phyloP scores from a whole-genome alignment of 495 filamentous ascomycete genomes.

The Tuber borchii region DNA sequence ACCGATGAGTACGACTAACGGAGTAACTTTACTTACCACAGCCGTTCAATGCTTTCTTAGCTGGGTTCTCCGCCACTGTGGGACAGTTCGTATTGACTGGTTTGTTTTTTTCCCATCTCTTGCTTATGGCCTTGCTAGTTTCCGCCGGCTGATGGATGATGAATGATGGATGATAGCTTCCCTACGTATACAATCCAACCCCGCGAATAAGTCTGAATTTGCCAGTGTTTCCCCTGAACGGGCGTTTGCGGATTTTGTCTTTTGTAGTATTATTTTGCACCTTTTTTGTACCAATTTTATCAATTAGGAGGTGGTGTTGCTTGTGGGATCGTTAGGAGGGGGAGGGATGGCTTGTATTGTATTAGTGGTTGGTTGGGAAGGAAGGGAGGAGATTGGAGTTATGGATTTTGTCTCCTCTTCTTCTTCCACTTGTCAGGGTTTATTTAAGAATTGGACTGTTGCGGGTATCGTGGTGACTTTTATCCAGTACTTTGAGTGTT shows the following conservation, averaged over 20 bases:
- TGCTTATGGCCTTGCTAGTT: constrained; percentile 26
- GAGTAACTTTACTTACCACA: constrained; percentile 42
- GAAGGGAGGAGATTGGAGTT: too few relatives aligned
- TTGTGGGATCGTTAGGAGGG: neutral
- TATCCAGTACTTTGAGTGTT: neutral
- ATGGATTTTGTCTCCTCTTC: too few relatives aligned
- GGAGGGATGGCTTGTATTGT: constrained; percentile 13
- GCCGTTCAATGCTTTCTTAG: constrained; percentile 98
- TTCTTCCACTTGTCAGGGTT: too few relatives aligned
- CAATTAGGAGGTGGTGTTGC: constrained; percentile 55
- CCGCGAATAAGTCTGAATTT: constrained; percentile 66
- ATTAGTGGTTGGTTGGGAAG: constrained; percentile 1
- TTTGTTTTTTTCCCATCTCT: constrained; percentile 9
- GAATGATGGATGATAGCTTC: constrained; percentile 47
- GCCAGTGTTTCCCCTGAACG: constrained; percentile 62
- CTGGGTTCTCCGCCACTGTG: constrained; percentile 89
- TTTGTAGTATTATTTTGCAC: constrained; percentile 89
- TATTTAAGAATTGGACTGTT: neutral
- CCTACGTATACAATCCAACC: constrained; percentile 85
- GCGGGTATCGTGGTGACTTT: neutral
- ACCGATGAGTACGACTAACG: neutral
- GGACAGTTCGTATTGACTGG: constrained; percentile 96
- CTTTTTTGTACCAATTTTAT: constrained; percentile 99
- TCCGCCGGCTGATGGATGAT: neutral
- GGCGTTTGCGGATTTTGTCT: constrained; percentile 94